Evolutionary conservation across 2,329 filamentous ascomycete species (phyloP).

Genomic region (Diaporthe sp.): DNA sequence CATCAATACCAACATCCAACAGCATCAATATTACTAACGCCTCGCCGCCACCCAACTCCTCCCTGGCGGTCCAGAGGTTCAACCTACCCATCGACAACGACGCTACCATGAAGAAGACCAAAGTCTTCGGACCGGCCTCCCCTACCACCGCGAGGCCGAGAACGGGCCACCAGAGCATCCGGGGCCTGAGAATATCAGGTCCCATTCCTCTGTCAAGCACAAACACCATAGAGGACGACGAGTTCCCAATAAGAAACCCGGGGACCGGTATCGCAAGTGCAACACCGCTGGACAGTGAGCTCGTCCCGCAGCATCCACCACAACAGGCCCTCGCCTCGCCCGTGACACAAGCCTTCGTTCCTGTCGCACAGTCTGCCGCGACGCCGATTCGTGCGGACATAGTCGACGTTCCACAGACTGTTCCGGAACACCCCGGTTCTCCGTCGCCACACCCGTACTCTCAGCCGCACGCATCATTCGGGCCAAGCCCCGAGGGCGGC

Average conservation of each 20-base stretch:
- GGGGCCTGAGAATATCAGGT: constrained; percentile 69
- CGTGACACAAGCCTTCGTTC: constrained; percentile 30
- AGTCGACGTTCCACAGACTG: constrained; percentile 41
- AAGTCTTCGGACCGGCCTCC: constrained; percentile 39
- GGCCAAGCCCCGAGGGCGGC: constrained; percentile 40
- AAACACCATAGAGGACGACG: constrained; percentile 63
- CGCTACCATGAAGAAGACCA: constrained; percentile 40
- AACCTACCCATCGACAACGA: constrained; percentile 22
- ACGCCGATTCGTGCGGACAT: constrained; percentile 41
- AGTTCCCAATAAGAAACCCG: constrained; percentile 65
- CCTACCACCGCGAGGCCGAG: constrained; percentile 57
- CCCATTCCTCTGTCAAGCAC: constrained; percentile 68
- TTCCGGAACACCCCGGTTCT: constrained; percentile 44
- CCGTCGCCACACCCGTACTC: constrained; percentile 44
- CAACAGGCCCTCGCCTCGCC: constrained; percentile 42
- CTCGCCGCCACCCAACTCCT: constrained; percentile 30
- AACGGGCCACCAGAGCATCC: constrained; percentile 61
- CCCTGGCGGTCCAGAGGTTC: constrained; percentile 24
- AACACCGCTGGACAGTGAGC: constrained; percentile 44
- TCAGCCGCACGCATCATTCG: constrained; percentile 41
- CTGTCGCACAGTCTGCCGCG: constrained; percentile 28
- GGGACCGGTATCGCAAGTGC: constrained; percentile 54
- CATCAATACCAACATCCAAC: constrained; percentile 43
- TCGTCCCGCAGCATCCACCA: constrained; percentile 40
- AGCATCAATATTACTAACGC: constrained; percentile 25